Evolutionary conservation across 2,329 filamentous ascomycete species (phyloP).

Genomic region (Teratosphaeria gauchensis): DNA sequence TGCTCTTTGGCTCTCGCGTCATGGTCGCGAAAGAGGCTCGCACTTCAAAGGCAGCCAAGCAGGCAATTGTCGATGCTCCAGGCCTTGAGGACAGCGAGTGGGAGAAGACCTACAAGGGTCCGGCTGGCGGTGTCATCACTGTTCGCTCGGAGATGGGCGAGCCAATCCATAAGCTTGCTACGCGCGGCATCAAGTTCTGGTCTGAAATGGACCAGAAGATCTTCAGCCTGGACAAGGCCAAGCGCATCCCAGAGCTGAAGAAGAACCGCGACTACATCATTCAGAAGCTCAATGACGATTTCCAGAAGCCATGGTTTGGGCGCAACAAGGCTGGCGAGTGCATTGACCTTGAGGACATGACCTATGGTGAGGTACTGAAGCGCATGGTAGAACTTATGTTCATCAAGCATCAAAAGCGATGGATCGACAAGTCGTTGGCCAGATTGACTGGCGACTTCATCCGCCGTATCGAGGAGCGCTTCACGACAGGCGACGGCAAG

Average conservation of each 20-base stretch:
- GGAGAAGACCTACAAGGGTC: constrained; percentile 88
- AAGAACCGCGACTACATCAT: constrained; percentile 88
- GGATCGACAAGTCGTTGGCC: constrained; percentile 80
- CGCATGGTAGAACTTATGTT: constrained; percentile 86
- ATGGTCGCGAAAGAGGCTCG: constrained; percentile 92
- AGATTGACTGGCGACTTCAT: constrained; percentile 90
- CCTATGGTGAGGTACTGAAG: constrained; percentile 76
- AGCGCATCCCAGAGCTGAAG: constrained; percentile 77
- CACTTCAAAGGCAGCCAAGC: constrained; percentile 77
- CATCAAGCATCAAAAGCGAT: constrained; percentile 79
- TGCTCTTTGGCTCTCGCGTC: constrained; percentile 82
- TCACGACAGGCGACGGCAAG: constrained; percentile 62
- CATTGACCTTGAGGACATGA: constrained; percentile 91
- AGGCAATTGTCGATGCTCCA: constrained; percentile 77
- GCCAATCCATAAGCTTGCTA: constrained; percentile 97
- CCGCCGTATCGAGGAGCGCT: constrained; percentile 91
- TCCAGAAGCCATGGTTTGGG: constrained; percentile 95
- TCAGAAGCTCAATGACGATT: constrained; percentile 90
- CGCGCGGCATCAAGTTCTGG: constrained; percentile 93
- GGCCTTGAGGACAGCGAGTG: constrained; percentile 75
- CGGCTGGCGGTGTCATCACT: constrained; percentile 88
- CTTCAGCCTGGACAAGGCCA: constrained; percentile 90
- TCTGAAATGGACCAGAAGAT: constrained; percentile 99
- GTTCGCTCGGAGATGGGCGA: constrained; percentile 99
- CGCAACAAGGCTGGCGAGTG: constrained; percentile 70